A percentile compares a stretch with the other conserved stretches of the same genome.
These are phyloP conservation scores for Ogataea nakhonphanomensis DNA, from an alignment of 805 yeast species.

Conservation along the genomic window DNA sequence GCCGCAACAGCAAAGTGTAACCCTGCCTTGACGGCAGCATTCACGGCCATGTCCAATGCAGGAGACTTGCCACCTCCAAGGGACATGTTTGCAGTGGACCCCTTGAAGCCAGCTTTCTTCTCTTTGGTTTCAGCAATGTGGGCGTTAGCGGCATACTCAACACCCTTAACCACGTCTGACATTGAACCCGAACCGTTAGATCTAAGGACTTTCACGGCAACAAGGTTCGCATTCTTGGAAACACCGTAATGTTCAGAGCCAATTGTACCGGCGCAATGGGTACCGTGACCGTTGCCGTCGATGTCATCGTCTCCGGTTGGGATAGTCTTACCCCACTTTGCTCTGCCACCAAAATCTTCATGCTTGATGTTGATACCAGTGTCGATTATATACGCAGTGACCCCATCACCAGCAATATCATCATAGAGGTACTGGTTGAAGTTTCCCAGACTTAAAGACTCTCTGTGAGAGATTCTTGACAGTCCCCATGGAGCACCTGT, in stretches of 20 bases:
- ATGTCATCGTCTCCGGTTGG: conserved; percentile 66
- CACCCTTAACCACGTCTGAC: conserved; percentile 83
- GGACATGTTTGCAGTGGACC: conserved; percentile 90
- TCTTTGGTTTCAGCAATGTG: conserved; percentile 51
- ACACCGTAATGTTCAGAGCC: conserved; percentile 79
- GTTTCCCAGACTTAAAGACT: conserved; percentile 60
- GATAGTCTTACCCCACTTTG: conserved; percentile 79
- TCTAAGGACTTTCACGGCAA: conserved; percentile 80
- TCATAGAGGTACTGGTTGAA: conserved; percentile 74
- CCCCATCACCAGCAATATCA: conserved; percentile 74
- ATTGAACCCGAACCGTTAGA: conserved; percentile 80
- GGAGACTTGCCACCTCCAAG: conserved; percentile 92
- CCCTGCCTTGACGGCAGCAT: conserved; percentile 87
- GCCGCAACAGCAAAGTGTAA: conserved; percentile 94
- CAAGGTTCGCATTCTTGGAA: conserved; percentile 73
- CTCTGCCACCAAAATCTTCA: conserved; percentile 79
- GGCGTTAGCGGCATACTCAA: conserved; percentile 75
- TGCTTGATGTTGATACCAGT: conserved; percentile 81
- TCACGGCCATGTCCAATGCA: conserved; percentile 80
- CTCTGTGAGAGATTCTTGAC: conserved; percentile 83
- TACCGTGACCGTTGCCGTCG: conserved; percentile 94
- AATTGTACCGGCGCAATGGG: conserved; percentile 96
- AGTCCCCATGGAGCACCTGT: conserved; percentile 94
- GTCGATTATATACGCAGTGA: conserved; percentile 83
- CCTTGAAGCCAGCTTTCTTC: conserved; percentile 65